Percentiles rank a stretch among this genome's conserved stretches.
phyloP scores from a whole-genome alignment of 1,284 basidiomycete species.

The Mrakiaceae sp. region DNA sequence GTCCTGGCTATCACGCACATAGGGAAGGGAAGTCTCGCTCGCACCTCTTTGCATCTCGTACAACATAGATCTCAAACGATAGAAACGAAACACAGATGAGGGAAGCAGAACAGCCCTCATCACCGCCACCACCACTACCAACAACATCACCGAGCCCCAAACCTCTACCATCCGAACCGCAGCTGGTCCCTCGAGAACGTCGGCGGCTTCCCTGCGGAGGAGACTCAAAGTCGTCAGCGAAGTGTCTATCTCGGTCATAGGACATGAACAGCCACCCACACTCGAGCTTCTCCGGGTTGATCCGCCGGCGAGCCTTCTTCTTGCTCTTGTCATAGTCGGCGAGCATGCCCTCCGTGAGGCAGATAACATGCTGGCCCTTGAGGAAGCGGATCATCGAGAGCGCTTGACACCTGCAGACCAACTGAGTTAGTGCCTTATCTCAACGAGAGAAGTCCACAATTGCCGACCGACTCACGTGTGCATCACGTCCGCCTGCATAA shows the following conservation, averaged over 20 bases:
- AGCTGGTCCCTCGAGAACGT: not conserved
- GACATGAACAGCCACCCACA: slow-evolving; percentile 37
- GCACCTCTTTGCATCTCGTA: too few relatives aligned
- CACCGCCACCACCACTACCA: too few relatives aligned
- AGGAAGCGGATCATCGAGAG: slow-evolving; percentile 92
- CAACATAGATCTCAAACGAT: too few relatives aligned
- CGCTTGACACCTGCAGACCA: slow-evolving; percentile 67
- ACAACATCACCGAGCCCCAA: too few relatives aligned
- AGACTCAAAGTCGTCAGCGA: too few relatives aligned
- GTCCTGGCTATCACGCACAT: too few relatives aligned
- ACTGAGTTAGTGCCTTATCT: not conserved
- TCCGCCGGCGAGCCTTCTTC: slow-evolving; percentile 66
- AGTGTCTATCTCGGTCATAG: too few relatives aligned
- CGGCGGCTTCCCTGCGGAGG: not conserved
- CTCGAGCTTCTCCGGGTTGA: slow-evolving; percentile 62
- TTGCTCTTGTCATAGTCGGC: slow-evolving; percentile 79
- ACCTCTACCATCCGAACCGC: not conserved
- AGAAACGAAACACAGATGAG: too few relatives aligned
- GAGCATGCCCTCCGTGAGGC: slow-evolving; percentile 78
- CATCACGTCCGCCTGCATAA: slow-evolving; percentile 93
- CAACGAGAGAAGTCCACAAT: slow-evolving; percentile 11
- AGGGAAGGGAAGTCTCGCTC: too few relatives aligned
- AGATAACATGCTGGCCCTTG: slow-evolving; percentile 90
- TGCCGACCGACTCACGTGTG: slow-evolving; percentile 64
- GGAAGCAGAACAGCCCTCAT: too few relatives aligned